These are phyloP conservation scores for Glebionis coronaria DNA, from an alignment of 129 eudicot species.

Conservation along the genomic window DNA sequence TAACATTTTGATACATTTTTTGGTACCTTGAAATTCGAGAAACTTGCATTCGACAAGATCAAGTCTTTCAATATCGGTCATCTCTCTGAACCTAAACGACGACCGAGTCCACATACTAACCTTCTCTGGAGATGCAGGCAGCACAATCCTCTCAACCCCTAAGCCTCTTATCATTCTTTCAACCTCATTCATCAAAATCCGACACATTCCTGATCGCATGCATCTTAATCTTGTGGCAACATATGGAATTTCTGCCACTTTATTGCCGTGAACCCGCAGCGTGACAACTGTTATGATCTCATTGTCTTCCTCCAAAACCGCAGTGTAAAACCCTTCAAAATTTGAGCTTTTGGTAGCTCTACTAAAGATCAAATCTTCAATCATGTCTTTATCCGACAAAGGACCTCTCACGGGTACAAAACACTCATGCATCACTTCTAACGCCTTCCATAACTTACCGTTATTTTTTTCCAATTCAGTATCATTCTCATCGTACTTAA, in stretches of 20 bases:
- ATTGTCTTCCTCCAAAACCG: slow-evolving; percentile 53
- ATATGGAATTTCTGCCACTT: no score
- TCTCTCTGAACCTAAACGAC: no score
- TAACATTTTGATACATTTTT: slow-evolving; percentile 52
- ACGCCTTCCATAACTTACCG: slow-evolving; percentile 50
- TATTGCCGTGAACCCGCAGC: slow-evolving; percentile 67
- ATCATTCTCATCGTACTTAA: slow-evolving; percentile 23
- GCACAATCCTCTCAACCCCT: no score
- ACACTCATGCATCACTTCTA: slow-evolving; percentile 78
- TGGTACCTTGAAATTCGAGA: no score
- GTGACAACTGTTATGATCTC: slow-evolving; percentile 61
- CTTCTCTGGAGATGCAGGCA: slow-evolving; percentile 63
- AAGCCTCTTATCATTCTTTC: slow-evolving; percentile 57
- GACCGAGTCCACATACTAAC: slow-evolving; percentile 61
- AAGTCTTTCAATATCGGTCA: no score
- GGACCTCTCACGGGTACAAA: slow-evolving; percentile 58
- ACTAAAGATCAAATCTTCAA: no score
- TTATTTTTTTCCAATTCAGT: slow-evolving; percentile 26
- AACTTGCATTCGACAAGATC: no score
- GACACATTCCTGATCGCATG: slow-evolving; percentile 78
- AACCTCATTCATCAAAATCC: slow-evolving; percentile 59
- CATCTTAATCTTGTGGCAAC: slow-evolving; percentile 63
- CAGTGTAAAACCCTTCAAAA: no score
- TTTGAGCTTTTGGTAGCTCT: no score
- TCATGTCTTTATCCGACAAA: no score